These are phyloP conservation scores for Quercus phellos DNA, from an alignment of 331 rosid genomes.

Conservation along the genomic window DNA sequence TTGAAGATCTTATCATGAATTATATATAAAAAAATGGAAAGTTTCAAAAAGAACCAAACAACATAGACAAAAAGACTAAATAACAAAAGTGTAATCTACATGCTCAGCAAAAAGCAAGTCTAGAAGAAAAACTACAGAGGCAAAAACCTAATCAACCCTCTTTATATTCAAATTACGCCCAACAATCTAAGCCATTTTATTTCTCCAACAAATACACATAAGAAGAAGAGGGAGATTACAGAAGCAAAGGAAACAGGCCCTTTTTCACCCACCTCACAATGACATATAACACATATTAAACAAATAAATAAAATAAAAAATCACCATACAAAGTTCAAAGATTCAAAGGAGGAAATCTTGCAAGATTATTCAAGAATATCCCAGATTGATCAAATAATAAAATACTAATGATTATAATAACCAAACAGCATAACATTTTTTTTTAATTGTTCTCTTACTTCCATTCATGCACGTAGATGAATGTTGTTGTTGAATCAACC, in stretches of 20 bases:
- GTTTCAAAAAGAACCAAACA: too few species aligned
- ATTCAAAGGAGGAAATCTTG: slow-evolving; percentile 13
- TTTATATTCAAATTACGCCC: background rate
- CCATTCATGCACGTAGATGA: background rate
- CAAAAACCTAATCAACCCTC: background rate
- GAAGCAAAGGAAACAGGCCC: background rate
- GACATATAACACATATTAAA: background rate
- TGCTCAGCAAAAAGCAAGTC: background rate
- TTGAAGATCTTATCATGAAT: too few species aligned
- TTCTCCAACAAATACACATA: slow-evolving; percentile 2
- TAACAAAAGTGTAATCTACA: background rate
- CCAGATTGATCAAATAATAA: background rate
- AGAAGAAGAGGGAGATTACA: background rate
- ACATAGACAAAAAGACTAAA: background rate
- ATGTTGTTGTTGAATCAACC: background rate
- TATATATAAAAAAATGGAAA: too few species aligned
- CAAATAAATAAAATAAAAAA: background rate
- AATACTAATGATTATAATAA: too few species aligned
- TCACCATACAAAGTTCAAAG: background rate
- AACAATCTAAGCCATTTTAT: background rate
- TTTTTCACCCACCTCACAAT: slow-evolving; percentile 12
- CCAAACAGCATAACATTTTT: background rate
- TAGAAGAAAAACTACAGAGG: background rate
- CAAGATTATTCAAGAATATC: background rate
- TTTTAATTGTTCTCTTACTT: background rate